These are phyloP conservation scores for Tolypocladium sp. DNA, from an alignment of 2,329 filamentous ascomycete species.

Conservation along the genomic window DNA sequence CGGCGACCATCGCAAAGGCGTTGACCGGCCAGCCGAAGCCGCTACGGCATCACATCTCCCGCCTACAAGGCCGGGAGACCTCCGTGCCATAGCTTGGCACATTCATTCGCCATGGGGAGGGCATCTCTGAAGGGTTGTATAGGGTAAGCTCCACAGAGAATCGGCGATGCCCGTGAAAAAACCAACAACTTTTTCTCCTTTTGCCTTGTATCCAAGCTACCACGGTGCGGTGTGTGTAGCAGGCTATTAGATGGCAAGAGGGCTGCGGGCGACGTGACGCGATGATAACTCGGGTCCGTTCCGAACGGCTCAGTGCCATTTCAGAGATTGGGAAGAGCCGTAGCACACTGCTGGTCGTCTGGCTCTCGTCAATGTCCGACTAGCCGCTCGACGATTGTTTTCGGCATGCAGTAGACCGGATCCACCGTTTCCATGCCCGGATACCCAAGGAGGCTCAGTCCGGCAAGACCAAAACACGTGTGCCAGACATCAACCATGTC, in stretches of 20 bases:
- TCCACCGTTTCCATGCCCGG: conserved; percentile 73
- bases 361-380: conserved; percentile 25
- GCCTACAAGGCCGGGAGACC: background rate
- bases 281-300: background rate
- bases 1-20: background rate
- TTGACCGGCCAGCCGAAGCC: background rate
- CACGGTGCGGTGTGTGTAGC: conserved; percentile 35
- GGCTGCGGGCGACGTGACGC: background rate
- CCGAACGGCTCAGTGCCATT: background rate
- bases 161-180: conserved; percentile 16
- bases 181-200: conserved; percentile 42
- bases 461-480: conserved; percentile 80
- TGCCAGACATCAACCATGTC: conserved; percentile 98
- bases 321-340: background rate
- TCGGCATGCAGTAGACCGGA: conserved; percentile 80
- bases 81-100: no score
- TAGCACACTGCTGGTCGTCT: background rate
- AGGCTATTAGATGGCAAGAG: conserved; percentile 60
- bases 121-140: conserved; percentile 16
- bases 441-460: conserved; percentile 74
- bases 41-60: background rate
- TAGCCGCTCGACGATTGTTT: conserved; percentile 52
- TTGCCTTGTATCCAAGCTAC: conserved; percentile 61
- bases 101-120: background rate
- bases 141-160: conserved; percentile 13